Base-by-base conservation (phyloP, 768 basidiomycete genomes). In the Gloeostereum incarnatum region DNA sequence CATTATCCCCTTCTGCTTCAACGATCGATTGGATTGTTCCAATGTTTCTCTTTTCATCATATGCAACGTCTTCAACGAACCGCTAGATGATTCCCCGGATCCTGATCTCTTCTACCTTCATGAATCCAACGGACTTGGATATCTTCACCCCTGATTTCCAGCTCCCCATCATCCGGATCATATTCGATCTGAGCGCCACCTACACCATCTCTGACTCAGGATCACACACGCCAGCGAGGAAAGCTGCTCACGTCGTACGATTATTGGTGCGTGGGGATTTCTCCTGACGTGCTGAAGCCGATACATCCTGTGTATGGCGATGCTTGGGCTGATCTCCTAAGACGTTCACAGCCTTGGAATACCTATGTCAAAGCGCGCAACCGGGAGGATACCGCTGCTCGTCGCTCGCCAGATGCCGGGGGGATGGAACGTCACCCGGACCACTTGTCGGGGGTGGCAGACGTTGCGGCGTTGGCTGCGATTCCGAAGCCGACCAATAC, bases 1-100 rank as follows among this genome's bases (percentile, higher is more conserved):
- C 19, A 23, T 56, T 26, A 40, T 60, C 20, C 58, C 56, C n/a
- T 39, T 57, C 26, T 22, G 51, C 14, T 46, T 41, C 26, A 9
- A 35, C 1, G 45, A 44, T 20, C 22, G 35, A 1, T 27, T 17
- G 4, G 19, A 49, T 8, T 17, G 23, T 26, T 11, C 25, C 13
- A 35, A 39, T 18, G 47, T 48, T 34, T 39, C 55, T 27, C 30
- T 44, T 16, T 49, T 46, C 4, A 44, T 52, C 31, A 20, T 54
- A 9, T 25, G 30, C 2, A 51, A 54, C 38, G 40, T 43, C 26
- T 46, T 46, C 36, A 52, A 50, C 35, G 47, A 45, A 32, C 8
- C 23, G 4, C 25, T 52, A 10, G 49, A 55, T 38, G 35, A 38
- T 20, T n/a, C n/a, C n/a, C n/a, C n/a, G n/a, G n/a, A n/a, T n/a